Base-by-base conservation (phyloP, 2,329 filamentous ascomycete species). In the Coniochaeta ligniaria region DNA sequence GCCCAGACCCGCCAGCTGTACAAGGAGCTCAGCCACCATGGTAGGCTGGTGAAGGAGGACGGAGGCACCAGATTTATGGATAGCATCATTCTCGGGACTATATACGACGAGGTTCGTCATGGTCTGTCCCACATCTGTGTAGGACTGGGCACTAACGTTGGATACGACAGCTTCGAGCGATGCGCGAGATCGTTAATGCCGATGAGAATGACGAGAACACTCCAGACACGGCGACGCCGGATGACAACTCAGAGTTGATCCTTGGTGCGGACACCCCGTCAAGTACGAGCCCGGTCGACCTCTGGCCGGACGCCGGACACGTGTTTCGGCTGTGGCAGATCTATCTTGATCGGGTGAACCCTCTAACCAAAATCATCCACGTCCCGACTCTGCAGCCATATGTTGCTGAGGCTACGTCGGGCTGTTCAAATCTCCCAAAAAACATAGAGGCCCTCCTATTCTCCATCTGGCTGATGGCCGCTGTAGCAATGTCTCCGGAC, bases 261-360 rank as follows among this genome's bases (percentile, higher is more conserved):
- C 72, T 85, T 57, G 74, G 75, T 35, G 76, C 78, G 59, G 68
- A 75, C 33, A 71, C 74, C 1, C 67, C 65, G 3, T 69, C 72
- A 26, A 76, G 71, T 52, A 26, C 22, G 3, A 38, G 20, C 17
- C 66, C 76, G 16, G 77, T 81, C 59, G 77, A 80, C 16, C 74
- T 89, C 69, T 86, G 89, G 65, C 90, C 90, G 0, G 77, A 84
- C 5, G 82, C 86, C 0, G 80, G 84, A 14, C 84, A 90, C 36
- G 83, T 90, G 28, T 86, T 90, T 67, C 80, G 81, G 58, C 78
- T 94, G 6, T 94, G 90, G 90, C 87, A 92, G 69, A 77, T 85
- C 9, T 92, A 88, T 65, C 75, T 92, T 6, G 85, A 91, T 57
- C 86, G 90, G 63, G 85, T 93, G 60, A 89, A 93, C 66, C 89